Conservation (phyloP, 805 yeast genomes). For the Hanseniaspora mollemarum region DNA sequence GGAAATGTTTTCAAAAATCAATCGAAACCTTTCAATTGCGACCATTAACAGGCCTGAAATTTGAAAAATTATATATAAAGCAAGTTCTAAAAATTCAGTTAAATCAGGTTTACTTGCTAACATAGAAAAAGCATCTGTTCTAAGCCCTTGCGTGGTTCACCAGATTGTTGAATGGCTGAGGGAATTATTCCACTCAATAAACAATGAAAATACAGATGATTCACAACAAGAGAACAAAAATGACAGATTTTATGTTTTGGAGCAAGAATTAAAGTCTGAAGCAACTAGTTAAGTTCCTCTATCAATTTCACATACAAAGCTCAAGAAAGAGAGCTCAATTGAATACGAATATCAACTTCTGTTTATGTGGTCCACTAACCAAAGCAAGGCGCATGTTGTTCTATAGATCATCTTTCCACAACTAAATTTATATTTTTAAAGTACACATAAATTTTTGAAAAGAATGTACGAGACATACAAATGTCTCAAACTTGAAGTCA, state of each 20-base stretch:
- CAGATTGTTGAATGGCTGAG: neutral
- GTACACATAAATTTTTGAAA: neutral
- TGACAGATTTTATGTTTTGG: too few species aligned
- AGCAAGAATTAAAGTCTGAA: neutral
- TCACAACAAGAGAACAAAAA: neutral
- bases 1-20: neutral
- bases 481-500: neutral
- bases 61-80: neutral
- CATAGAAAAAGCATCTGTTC: too few species aligned
- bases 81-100: slow-evolving; percentile 14
- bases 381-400: neutral
- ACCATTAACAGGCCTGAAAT: neutral
- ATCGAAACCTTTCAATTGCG: neutral
- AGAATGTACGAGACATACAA: neutral
- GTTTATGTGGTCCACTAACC: too few species aligned
- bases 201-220: neutral
- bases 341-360: too few species aligned
- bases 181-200: neutral
- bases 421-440: neutral
- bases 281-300: neutral
- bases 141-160: neutral
- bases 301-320: neutral
- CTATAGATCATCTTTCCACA: neutral
- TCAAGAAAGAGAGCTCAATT: neutral
- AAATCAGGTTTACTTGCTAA: too few species aligned